phyloP scores from a whole-genome alignment of 23 red algal species.

The Chondrus crispus region DNA sequence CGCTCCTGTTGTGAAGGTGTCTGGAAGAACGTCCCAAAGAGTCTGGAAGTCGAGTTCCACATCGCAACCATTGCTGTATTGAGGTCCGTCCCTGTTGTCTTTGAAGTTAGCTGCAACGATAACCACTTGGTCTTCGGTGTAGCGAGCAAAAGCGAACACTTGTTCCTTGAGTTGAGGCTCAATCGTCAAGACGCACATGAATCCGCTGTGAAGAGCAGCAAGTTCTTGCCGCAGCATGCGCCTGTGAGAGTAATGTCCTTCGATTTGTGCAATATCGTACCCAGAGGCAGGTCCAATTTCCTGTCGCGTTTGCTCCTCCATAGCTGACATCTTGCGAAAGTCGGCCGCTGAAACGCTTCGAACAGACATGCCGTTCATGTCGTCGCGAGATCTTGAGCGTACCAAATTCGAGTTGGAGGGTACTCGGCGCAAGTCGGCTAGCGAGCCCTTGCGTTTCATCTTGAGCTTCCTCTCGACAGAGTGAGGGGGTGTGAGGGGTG shows the following conservation, averaged over 20 bases:
- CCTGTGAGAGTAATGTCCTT: constrained; percentile 93
- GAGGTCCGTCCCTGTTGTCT: constrained; percentile 68
- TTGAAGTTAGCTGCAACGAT: constrained; percentile 80
- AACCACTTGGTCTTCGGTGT: constrained; percentile 72
- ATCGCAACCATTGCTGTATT: constrained; percentile 52
- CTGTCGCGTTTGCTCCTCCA: constrained; percentile 77
- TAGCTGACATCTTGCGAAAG: constrained; percentile 45
- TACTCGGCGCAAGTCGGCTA: constrained; percentile 60
- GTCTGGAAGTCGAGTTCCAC: constrained; percentile 71
- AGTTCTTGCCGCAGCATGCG: constrained; percentile 57
- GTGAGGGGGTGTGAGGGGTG: constrained; percentile 38
- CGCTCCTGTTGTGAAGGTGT: constrained; percentile 33
- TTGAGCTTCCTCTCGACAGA: constrained; percentile 34
- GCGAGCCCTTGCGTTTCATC: constrained; percentile 47
- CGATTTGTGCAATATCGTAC: constrained; percentile 87
- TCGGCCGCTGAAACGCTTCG: constrained; percentile 79
- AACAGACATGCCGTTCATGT: constrained; percentile 79
- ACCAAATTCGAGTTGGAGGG: constrained; percentile 67
- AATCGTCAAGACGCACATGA: constrained; percentile 64
- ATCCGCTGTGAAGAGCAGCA: constrained; percentile 63
- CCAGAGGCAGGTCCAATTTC: constrained; percentile 84
- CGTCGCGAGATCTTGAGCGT: constrained; percentile 81
- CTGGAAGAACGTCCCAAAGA: constrained; percentile 65
- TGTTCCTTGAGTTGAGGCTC: constrained; percentile 78
- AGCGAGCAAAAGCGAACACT: constrained; percentile 90